Evolutionary conservation across 129 eudicot species (phyloP).

Genomic region (Heracleum sosnowskyi): DNA sequence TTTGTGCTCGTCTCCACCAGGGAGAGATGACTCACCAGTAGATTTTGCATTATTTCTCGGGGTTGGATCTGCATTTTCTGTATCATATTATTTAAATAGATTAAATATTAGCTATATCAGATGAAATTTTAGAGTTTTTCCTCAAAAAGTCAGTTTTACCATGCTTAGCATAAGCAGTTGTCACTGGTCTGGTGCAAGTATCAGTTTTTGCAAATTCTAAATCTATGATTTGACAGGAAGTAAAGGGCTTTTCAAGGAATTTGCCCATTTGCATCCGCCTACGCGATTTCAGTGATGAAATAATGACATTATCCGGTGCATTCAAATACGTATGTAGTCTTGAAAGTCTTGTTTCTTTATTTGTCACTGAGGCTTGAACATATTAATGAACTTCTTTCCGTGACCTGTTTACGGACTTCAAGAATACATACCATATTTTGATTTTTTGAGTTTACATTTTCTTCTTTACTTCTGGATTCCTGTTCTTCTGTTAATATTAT

Average conservation of each 20-base stretch:
- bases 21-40: neutral
- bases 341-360: no score
- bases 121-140: no score
- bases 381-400: no score
- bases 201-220: neutral
- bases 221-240: neutral
- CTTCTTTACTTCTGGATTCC: no score
- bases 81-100: neutral
- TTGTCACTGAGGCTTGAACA: no score
- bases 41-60: neutral
- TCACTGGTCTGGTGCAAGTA: neutral
- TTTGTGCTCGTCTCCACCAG: neutral
- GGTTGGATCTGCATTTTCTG: neutral
- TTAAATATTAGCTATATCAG: neutral
- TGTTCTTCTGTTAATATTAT: no score
- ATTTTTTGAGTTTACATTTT: no score
- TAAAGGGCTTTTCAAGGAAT: neutral
- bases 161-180: no score
- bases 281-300: neutral
- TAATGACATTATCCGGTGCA: neutral
- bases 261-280: neutral
- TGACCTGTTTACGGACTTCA: no score
- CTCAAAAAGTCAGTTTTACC: no score
- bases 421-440: no score
- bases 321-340: no score